Percentiles rank a stretch among this genome's conserved stretches.
These are phyloP conservation scores for Helicocarpus griseus DNA, from an alignment of 2,329 filamentous ascomycete genomes.

Conservation along the genomic window DNA sequence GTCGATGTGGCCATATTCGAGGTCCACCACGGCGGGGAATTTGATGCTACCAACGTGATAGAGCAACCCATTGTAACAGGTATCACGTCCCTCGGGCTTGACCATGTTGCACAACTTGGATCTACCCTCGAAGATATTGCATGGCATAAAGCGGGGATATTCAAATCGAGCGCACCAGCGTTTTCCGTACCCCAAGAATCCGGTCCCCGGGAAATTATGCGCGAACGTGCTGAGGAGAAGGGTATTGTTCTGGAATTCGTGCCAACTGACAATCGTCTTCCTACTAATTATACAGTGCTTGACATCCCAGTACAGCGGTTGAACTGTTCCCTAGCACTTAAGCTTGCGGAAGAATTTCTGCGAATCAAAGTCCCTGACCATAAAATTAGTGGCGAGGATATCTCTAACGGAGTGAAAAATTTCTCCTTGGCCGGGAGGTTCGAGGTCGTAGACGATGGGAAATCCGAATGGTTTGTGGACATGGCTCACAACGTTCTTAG, in stretches of 20 bases:
- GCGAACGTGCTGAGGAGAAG: constrained; percentile 45
- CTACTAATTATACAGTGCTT: constrained; percentile 13
- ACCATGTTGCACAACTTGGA: constrained; percentile 57
- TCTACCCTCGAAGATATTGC: constrained; percentile 56
- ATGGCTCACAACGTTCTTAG: constrained; percentile 37
- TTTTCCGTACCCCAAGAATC: constrained; percentile 49
- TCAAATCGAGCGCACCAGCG: constrained; percentile 50
- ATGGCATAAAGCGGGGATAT: constrained; percentile 66
- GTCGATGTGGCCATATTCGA: constrained; percentile 57
- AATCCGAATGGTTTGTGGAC: constrained; percentile 31
- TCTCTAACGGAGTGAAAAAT: constrained; percentile 16
- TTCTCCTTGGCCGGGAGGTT: constrained; percentile 28
- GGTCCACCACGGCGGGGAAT: constrained; percentile 58
- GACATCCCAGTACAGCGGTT: constrained; percentile 21
- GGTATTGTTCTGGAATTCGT: constrained; percentile 40
- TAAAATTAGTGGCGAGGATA: constrained; percentile 15
- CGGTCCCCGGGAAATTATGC: constrained; percentile 38
- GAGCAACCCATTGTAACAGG: constrained; percentile 48
- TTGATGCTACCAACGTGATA: constrained; percentile 60
- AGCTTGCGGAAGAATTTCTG: constrained; percentile 18
- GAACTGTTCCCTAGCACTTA: constrained; percentile 25
- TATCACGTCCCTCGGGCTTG: constrained; percentile 58
- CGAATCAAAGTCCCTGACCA: constrained; percentile 12
- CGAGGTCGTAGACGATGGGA: constrained; percentile 19
- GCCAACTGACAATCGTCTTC: constrained; percentile 8